phyloP scores from a whole-genome alignment of 192 early-diverging fungal genomes.

The Rhizophagus prolifer region DNA sequence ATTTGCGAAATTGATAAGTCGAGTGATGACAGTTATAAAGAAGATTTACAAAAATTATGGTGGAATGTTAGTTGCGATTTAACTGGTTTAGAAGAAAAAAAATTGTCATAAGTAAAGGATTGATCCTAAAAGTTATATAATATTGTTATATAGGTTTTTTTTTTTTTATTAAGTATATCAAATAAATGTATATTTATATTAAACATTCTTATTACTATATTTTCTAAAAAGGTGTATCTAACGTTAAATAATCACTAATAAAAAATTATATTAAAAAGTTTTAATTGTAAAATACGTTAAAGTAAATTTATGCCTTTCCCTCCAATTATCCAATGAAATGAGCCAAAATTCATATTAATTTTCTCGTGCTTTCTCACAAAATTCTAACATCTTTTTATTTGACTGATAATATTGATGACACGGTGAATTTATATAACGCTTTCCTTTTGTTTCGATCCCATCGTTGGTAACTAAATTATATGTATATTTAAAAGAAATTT shows the following conservation, averaged over 20 bases:
- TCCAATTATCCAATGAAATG: too few relatives aligned
- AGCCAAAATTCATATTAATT: neutral
- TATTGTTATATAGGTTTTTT: too few relatives aligned
- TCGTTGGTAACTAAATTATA: neutral
- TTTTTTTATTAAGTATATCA: too few relatives aligned
- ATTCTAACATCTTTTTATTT: neutral
- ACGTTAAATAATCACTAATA: too few relatives aligned
- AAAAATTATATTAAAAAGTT: too few relatives aligned
- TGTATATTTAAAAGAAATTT: too few relatives aligned
- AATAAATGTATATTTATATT: too few relatives aligned
- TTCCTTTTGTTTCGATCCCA: too few relatives aligned
- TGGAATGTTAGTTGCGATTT: constrained; percentile 38
- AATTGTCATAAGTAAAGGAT: neutral
- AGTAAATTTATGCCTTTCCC: too few relatives aligned
- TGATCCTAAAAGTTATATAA: neutral
- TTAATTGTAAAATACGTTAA: too few relatives aligned
- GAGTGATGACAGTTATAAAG: constrained; percentile 40
- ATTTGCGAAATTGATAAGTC: constrained; percentile 23
- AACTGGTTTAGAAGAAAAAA: constrained; percentile 27
- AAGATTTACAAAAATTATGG: constrained; percentile 41
- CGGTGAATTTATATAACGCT: neutral
- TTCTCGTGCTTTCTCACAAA: neutral
- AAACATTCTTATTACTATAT: too few relatives aligned
- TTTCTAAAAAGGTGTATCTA: too few relatives aligned
- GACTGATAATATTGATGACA: neutral